Base-by-base conservation (phyloP, 129 eudicot species). In the Arctium minus region DNA sequence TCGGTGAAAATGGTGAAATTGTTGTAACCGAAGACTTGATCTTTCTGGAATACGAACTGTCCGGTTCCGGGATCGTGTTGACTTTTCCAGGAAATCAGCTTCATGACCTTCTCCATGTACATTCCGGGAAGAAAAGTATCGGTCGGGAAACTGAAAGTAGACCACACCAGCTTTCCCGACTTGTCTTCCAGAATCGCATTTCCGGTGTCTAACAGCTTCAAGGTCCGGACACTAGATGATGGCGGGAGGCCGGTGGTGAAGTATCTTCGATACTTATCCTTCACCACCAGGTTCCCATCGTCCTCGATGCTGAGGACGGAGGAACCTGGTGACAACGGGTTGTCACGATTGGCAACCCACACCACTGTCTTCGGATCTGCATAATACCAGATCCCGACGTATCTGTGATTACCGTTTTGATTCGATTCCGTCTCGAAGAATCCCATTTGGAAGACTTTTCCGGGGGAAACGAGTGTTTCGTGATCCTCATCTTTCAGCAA, bases 301-400 rank as follows among this genome's bases (percentile, higher is more conserved):
- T 64, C 73, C 79, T 84, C 82, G 27, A 88, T 83, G 29, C 38
- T 27, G 33, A 82, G 36, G 32, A 65, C 5, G 12, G 81, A 50
- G 17, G 77, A 84, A 8, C 36, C 15, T 18, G 87, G 48, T 15
- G 74, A 3, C 9, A 74, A 13, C 1, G 94, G 91, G 9, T 46
- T 62, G 60, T 87, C 87, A 39, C 97, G 89, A 73, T 92, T 92
- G 6, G 92, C 97, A 2, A 92, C 97, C 97, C 97, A 89, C 8
- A 89, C 89, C 1, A 86, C 12, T 3, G 91, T 86, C 27, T 80
- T 67, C 0, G 73, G 80, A 53, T 80, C 82, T 4, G 80, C 31
- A 29, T 72, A 53, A 67, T 89, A 89, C 97, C 93, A 89, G 76
- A 88, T 88, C 30, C 97, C 93, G 0, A 89, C 11, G 67, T 86